Base-by-base conservation (phyloP, 75 land plant species). In the Isoetes taiwanensis region DNA sequence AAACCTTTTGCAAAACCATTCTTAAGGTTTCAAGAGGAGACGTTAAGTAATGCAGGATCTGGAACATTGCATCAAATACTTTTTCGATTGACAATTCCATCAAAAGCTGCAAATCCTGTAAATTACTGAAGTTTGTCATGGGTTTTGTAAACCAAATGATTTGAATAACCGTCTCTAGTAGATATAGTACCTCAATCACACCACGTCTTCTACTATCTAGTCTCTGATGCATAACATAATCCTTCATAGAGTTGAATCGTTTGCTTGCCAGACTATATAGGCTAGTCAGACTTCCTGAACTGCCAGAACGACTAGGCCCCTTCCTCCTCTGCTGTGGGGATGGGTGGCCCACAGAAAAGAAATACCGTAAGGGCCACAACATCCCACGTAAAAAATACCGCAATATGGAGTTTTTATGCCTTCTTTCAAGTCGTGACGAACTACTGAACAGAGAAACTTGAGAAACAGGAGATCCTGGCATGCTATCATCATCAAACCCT, bases 91-190 rank as follows among this genome's bases (percentile, higher is more conserved):
- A 70, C 34, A 94, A 81, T 69, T 94, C 97, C 72, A 74, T 75
- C 35, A 71, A 74, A 23, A 94, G 74, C 46, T 94, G 99, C 48
- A 90, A 71, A 63, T 94, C 99, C 99, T 94, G 85, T 21, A n/a
- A n/a, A n/a, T n/a, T n/a, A n/a, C n/a, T n/a, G n/a, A n/a, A n/a
- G n/a, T 30, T 37, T 37, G 39, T 37, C 39, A 37, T 37, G n/a
- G n/a, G n/a, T n/a, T n/a, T n/a, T n/a, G n/a, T n/a, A n/a, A n/a
- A n/a, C n/a, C n/a, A n/a, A n/a, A n/a, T n/a, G n/a, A n/a, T n/a
- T n/a, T n/a, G n/a, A n/a, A n/a, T n/a, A n/a, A n/a, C n/a, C n/a
- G n/a, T n/a, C 12, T 34, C 6, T 1, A 54, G 17, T 0, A 27
- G 54, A 0, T 11, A 54, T 66, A 30, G 32, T 9, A 94, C 99